Percentiles rank a stretch among this genome's conserved stretches.
Evolutionary conservation across 306 rosid species (phyloP).

Genomic region (Rosa persica): DNA sequence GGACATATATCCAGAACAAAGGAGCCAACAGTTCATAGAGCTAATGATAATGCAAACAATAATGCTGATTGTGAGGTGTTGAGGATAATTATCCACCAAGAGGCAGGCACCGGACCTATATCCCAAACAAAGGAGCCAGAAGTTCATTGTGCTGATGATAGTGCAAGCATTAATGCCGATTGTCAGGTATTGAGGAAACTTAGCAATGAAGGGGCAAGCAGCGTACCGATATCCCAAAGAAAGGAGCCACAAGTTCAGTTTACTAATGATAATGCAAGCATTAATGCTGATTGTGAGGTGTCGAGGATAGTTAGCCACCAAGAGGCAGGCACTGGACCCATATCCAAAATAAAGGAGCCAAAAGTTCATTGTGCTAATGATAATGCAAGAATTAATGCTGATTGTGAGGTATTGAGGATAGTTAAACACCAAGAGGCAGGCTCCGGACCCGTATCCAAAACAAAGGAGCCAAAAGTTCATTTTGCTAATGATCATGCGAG

Average conservation of each 20-base stretch:
- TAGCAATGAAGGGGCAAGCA: not conserved
- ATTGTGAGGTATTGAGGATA: not conserved
- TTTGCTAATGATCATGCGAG: not conserved
- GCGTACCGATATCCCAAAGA: not conserved
- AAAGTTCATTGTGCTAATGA: not conserved
- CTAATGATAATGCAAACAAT: not conserved
- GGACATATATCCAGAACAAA: not conserved
- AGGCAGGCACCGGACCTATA: not conserved
- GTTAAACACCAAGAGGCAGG: not conserved
- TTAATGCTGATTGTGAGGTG: not conserved
- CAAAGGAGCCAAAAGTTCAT: constrained; percentile 1
- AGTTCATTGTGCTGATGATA: not conserved
- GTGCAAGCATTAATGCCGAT: not conserved
- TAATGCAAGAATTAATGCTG: not conserved
- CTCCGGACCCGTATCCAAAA: not conserved
- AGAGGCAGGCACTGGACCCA: not conserved
- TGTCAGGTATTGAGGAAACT: not conserved
- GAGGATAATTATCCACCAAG: not conserved
- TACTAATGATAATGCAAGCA: not conserved
- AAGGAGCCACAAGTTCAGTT: not conserved
- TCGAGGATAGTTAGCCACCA: not conserved
- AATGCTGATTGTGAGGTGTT: not conserved
- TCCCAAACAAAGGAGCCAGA: not conserved
- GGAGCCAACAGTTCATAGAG: not conserved
- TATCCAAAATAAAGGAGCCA: not conserved